A percentile compares a stretch with the other conserved stretches of the same genome.
Conservation (phyloP, 495 filamentous ascomycete genomes). For the Viridothelium virens region DNA sequence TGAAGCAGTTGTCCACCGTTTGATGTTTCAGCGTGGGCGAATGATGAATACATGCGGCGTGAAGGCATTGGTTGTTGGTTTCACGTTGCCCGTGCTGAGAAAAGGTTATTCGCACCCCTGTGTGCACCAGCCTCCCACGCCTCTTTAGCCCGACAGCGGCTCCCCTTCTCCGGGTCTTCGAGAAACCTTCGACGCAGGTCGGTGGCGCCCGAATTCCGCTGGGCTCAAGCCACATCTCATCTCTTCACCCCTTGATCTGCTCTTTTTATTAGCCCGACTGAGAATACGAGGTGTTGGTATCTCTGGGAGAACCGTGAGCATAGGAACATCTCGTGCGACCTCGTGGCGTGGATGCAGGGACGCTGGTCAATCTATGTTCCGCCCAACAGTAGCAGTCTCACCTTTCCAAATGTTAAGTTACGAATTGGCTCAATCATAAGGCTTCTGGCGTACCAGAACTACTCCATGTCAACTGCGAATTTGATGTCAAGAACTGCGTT, state of each 20-base stretch:
- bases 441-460: too few species aligned
- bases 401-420: too few species aligned
- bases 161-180: background rate
- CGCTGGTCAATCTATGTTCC: background rate
- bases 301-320: background rate
- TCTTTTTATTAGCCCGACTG: background rate
- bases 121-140: background rate
- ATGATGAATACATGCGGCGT: background rate
- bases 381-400: background rate
- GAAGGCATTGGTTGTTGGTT: constrained; percentile 12
- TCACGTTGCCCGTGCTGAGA: constrained; percentile 4
- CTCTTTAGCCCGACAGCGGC: background rate
- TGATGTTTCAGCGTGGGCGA: background rate
- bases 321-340: background rate
- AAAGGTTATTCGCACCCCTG: constrained; percentile 1
- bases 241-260: background rate
- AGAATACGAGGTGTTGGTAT: background rate
- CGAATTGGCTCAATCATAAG: too few species aligned
- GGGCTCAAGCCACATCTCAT: background rate
- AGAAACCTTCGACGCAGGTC: constrained; percentile 5
- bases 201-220: background rate
- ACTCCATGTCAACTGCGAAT: too few species aligned
- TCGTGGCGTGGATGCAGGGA: background rate
- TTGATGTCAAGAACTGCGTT: too few species aligned
- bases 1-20: background rate